Percentiles rank a stretch among this genome's conserved stretches.
These are phyloP conservation scores for Aspergillus hortae DNA, from an alignment of 2,329 filamentous ascomycete genomes.

Conservation along the genomic window DNA sequence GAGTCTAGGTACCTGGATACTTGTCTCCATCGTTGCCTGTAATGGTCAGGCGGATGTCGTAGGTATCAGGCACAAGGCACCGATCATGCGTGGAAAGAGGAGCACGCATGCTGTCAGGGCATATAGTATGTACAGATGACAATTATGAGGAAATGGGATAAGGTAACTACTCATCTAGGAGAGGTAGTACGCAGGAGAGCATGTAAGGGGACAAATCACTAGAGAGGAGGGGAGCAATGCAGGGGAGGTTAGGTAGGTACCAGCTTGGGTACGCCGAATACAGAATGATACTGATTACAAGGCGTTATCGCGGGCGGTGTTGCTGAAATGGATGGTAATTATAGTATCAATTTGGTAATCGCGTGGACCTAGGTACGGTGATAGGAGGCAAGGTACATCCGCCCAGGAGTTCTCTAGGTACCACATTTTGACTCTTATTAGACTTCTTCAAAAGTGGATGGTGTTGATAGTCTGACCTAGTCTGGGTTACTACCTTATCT, in stretches of 20 bases:
- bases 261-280: neutral
- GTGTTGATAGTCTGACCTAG: no score
- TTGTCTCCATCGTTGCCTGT: slow-evolving; percentile 33
- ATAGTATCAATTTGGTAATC: neutral
- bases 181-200: neutral
- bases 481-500: no score
- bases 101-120: slow-evolving; percentile 11
- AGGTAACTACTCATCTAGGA: neutral
- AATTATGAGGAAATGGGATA: neutral
- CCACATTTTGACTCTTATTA: no score
- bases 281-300: neutral
- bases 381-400: no score
- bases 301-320: neutral
- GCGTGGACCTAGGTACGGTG: neutral
- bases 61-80: slow-evolving; percentile 25
- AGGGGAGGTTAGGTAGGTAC: no score
- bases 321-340: neutral
- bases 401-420: no score
- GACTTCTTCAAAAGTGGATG: no score
- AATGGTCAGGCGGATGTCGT: slow-evolving; percentile 28
- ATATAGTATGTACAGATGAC: neutral
- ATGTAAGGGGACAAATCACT: neutral
- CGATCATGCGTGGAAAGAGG: slow-evolving; percentile 10
- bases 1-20: slow-evolving; percentile 34
- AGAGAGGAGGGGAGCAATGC: neutral